Conservation (phyloP, 2,329 filamentous ascomycete species). For the Epichloe coenophiala region DNA sequence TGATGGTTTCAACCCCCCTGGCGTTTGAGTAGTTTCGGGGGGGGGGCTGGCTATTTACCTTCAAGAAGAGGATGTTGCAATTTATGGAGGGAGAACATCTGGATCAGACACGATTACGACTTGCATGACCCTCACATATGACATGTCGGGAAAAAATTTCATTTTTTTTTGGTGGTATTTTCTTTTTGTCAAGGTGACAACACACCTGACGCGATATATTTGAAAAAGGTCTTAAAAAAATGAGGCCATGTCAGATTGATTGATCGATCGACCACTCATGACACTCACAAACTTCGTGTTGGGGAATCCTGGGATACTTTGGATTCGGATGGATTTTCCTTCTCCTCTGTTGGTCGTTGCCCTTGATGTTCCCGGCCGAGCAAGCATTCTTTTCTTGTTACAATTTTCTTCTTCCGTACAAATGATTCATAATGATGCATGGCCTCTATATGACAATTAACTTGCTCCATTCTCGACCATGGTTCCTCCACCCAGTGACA, state of each 20-base stretch:
- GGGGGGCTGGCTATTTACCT: background rate
- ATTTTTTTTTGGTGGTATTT: background rate
- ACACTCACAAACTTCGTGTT: no score
- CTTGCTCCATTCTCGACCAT: no score
- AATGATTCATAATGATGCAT: background rate
- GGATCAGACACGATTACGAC: background rate
- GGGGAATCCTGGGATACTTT: no score
- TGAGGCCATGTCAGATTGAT: no score
- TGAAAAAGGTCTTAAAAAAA: no score
- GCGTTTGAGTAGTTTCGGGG: slow-evolving; percentile 12
- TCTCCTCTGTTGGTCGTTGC: background rate
- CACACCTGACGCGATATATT: no score
- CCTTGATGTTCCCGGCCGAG: background rate
- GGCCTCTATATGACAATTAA: no score
- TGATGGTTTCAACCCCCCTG: slow-evolving; percentile 25
- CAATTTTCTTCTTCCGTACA: background rate
- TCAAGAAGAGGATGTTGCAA: background rate
- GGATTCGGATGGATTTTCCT: background rate
- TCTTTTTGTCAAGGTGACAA: background rate
- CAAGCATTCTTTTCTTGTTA: background rate
- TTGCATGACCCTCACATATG: background rate
- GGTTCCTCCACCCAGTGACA: no score
- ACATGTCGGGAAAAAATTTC: background rate
- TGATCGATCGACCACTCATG: no score
- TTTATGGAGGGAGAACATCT: background rate